Base-by-base conservation (phyloP, 148 eudicot genomes). In the Spergularia marina region DNA sequence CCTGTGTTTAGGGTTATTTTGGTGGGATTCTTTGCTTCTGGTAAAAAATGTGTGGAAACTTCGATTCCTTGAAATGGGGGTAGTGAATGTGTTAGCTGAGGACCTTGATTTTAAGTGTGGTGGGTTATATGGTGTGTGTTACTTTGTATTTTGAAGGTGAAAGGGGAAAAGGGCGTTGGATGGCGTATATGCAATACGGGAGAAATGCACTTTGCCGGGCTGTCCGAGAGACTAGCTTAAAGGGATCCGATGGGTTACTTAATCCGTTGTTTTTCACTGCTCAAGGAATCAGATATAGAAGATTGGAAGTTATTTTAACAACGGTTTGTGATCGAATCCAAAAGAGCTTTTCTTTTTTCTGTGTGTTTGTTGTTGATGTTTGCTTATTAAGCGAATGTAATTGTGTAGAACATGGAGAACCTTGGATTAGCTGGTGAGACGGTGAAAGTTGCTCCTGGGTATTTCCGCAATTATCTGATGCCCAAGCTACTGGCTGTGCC, bases 401-500 rank as follows among this genome's bases (percentile, higher is more conserved):
- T 71, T 51, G 76, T 84, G 71, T 80, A 90, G 97, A 86, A 67
- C 36, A 85, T 95, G 73, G 92, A 89, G 70, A 92, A 95, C 78
- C 97, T 92, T 13, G 99, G 99, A 15, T 90, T 81, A 83, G 94
- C 97, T 30, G 98, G 99, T 10, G 99, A 95, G 75, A 90, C 88
- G 0, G 97, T 92, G 80, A 90, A 91, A 81, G 99, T 95, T 72
- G 94, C 97, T 34, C 91, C 99, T 6, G 99, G 98, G 40, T 93
- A 86, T 76, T 95, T 92, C 63, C 89, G 97, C 15, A 95, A 92
- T 79, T 89, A 92, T 75, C 79, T 95, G 66, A 95, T 92, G 99
- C 99, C 99, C 8, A 92, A 95, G 79, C 77, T 92, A 73, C 89
- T 89, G 66, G 99, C 99, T 40, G 91, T 95, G 47, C 99, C 99